These are phyloP conservation scores for Juglanconis oblonga DNA, from an alignment of 2,329 filamentous ascomycete genomes.

Conservation along the genomic window DNA sequence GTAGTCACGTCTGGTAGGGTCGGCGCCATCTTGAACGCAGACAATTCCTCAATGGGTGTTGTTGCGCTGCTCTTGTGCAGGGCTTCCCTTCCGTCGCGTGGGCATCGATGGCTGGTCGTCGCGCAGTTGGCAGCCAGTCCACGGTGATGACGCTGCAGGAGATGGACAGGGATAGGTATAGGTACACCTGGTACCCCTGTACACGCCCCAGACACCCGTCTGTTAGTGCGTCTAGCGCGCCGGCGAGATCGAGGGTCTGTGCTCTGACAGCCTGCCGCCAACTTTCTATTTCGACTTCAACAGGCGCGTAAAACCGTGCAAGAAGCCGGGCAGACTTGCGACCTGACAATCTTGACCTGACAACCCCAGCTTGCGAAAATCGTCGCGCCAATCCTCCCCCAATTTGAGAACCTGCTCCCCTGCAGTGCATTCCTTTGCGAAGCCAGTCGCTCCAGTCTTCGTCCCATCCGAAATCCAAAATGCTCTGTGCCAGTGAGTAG, in stretches of 20 bases:
- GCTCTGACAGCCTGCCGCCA: not conserved
- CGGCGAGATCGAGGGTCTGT: not conserved
- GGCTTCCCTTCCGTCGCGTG: not conserved
- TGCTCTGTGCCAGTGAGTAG: conserved; percentile 19
- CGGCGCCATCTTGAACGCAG: conserved; percentile 8
- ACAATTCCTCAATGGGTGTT: not conserved
- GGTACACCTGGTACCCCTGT: not conserved
- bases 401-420: not conserved
- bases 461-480: not conserved
- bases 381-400: not conserved
- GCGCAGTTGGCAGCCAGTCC: not conserved
- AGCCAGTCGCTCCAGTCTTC: not conserved
- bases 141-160: not conserved
- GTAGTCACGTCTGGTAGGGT: conserved; percentile 55
- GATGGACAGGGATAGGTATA: not conserved
- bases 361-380: not conserved
- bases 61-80: not conserved
- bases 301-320: not conserved
- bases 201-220: not conserved
- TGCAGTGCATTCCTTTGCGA: not conserved
- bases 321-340: not conserved
- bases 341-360: not conserved
- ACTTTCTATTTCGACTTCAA: not conserved
- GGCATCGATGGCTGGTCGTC: not conserved
- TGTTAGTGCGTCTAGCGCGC: not conserved